Evolutionary conservation across 2,329 filamentous ascomycete species (phyloP), one percentile per base, ranked within the genome.

Genomic region (Fusarium sp.): DNA sequence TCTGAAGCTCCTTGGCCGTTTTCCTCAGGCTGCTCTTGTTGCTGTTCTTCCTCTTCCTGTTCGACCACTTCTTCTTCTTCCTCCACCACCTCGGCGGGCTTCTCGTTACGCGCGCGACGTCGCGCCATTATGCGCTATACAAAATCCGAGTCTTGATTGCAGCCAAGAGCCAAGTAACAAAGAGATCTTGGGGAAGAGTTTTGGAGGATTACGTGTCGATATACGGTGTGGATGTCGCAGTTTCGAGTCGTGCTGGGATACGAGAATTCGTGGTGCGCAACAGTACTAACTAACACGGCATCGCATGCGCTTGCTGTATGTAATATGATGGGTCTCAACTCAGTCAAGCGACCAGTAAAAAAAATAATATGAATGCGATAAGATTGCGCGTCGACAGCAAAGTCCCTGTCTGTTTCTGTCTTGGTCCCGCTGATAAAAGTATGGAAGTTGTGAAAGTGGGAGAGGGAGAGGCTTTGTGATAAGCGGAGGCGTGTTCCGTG

Each of bases 21-120:
- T 18, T 63, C 60, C 49, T 73, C 68, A 9, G 42, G 56, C 40
- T 72, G 66, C 21, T 55, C 60, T 60, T 60, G 42, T 27, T 54
- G 55, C n/a, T 72, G 70, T 25, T 69, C 70, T 49, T 68, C 49
- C 25, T 68, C 68, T 56, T 72, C 71, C 46, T 74, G 74, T 63
- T 77, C 75, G 61, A 71, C 60, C 18, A 73, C 69, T 42, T 69
- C 74, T 25, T 69, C 73, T 25, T 69, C 74, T 27, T 77, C 69
- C 45, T 77, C 75, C 62, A 76, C 77, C 55, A 75, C 73, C 57
- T 74, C 69, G 25, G 64, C 72, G 46, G 74, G 73, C 71, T 78
- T 76, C 72, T 77, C 73, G 56, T 72, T 76, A 68, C 77, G 78
- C 65, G 76, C 72, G 71, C 79, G 77, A 72, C 78, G 78, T 74